Conservation (phyloP, 768 basidiomycete genomes). For the Termitomyces sp. region DNA sequence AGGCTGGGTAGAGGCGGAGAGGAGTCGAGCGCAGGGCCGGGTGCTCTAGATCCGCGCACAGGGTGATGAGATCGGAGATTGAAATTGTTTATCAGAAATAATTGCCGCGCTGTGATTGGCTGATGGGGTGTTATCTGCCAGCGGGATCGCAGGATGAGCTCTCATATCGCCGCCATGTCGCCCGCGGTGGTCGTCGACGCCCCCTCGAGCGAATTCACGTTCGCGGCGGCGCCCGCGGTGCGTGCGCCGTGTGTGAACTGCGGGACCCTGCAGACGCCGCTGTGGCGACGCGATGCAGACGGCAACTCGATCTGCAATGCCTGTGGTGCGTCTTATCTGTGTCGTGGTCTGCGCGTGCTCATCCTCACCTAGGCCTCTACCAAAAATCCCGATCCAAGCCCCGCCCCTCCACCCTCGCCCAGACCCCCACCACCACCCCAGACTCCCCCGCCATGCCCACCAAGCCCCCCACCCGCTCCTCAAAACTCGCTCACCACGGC, state of each 20-base stretch:
- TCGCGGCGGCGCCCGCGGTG: constrained; percentile 12
- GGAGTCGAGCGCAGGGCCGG: too few species aligned
- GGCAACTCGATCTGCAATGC: constrained; percentile 88
- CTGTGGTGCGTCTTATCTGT: constrained; percentile 45
- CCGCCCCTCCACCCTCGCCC: constrained; percentile 60
- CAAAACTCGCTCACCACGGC: constrained; percentile 30
- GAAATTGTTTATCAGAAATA: constrained; percentile 22
- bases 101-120: constrained; percentile 31
- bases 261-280: constrained; percentile 72
- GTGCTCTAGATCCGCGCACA: too few species aligned
- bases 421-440: constrained; percentile 32
- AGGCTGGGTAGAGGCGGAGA: too few species aligned
- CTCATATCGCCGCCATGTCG: constrained; percentile 15
- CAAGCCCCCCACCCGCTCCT: constrained; percentile 2
- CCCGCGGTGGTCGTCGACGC: constrained; percentile 19
- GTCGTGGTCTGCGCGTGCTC: constrained; percentile 10
- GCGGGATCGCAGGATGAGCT: constrained; percentile 19
- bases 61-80: too few species aligned
- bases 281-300: constrained; percentile 80
- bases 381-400: constrained; percentile 79
- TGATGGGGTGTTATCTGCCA: constrained; percentile 24
- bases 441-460: constrained; percentile 15
- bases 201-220: constrained; percentile 14
- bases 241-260: constrained; percentile 68
- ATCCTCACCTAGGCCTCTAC: constrained; percentile 59